These are phyloP conservation scores for Sporothrix variecibatus DNA, from an alignment of 2,329 filamentous ascomycete species.

Conservation along the genomic window DNA sequence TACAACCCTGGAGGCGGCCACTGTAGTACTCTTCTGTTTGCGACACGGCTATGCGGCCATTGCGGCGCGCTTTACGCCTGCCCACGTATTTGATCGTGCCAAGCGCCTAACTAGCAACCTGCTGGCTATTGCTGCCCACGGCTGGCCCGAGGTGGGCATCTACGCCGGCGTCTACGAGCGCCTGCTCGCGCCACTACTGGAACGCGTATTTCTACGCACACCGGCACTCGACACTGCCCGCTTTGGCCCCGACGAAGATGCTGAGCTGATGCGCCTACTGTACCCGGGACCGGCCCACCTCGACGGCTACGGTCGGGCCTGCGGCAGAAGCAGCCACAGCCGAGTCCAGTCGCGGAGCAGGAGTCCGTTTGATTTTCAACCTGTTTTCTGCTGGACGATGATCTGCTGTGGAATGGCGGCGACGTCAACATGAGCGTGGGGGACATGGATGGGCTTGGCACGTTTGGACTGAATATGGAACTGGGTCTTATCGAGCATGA, in stretches of 20 bases:
- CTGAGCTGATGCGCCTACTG: slow-evolving; percentile 30
- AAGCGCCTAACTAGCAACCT: slow-evolving; percentile 40
- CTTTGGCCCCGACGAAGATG: slow-evolving; percentile 29
- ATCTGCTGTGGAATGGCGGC: not conserved
- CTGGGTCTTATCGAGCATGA: not conserved
- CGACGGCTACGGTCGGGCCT: slow-evolving; percentile 25
- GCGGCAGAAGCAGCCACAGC: slow-evolving; percentile 21
- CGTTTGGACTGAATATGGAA: not conserved
- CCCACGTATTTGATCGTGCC: slow-evolving; percentile 39
- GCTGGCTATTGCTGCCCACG: slow-evolving; percentile 36
- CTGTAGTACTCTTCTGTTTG: slow-evolving; percentile 37
- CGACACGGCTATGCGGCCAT: slow-evolving; percentile 38
- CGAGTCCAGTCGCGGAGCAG: slow-evolving; percentile 11
- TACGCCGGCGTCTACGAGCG: slow-evolving; percentile 33
- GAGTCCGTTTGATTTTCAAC: slow-evolving; percentile 28
- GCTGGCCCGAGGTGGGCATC: slow-evolving; percentile 39
- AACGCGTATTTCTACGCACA: slow-evolving; percentile 34
- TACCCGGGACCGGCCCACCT: slow-evolving; percentile 30
- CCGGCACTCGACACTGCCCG: not conserved
- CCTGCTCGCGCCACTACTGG: slow-evolving; percentile 37
- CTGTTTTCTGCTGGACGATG: slow-evolving; percentile 26
- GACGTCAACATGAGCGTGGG: not conserved
- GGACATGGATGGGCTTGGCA: not conserved
- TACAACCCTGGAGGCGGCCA: slow-evolving; percentile 30
- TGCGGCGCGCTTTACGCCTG: slow-evolving; percentile 33